Conservation (phyloP, 345 rosid genomes). For the Eucalyptus sp. region DNA sequence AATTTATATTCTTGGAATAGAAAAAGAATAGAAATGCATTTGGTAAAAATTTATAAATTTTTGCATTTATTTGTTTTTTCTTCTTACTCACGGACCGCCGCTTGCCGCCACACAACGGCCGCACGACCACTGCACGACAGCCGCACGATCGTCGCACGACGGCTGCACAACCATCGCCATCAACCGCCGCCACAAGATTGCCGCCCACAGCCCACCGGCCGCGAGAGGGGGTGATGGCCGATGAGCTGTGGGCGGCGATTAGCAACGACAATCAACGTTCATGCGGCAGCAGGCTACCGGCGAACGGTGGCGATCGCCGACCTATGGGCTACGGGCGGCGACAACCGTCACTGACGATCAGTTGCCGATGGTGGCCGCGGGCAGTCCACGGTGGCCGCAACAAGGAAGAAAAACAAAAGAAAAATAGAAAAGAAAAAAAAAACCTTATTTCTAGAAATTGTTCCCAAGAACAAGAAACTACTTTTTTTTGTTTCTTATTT, state of each 20-base stretch:
- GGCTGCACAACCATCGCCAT: rapidly evolving
- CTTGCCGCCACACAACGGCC: rapidly evolving
- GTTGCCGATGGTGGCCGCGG: rapidly evolving
- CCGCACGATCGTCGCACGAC: rapidly evolving
- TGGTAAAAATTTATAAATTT: no score
- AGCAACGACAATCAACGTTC: rapidly evolving
- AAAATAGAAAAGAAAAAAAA: no score
- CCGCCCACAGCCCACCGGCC: rapidly evolving
- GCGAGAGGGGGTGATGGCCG: rapidly evolving
- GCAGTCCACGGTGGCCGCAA: rapidly evolving
- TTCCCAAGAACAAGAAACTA: rapidly evolving
- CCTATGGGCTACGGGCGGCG: rapidly evolving
- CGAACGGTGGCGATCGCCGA: rapidly evolving
- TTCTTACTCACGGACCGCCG: rapidly evolving
- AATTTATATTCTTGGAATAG: no score
- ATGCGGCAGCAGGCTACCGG: rapidly evolving
- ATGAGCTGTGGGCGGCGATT: rapidly evolving
- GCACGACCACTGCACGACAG: no score
- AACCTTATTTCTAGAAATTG: no score
- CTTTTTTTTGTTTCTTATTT: no score
- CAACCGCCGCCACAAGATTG: rapidly evolving
- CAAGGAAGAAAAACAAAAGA: no score
- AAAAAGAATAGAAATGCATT: no score
- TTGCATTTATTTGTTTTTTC: no score
- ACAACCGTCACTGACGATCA: rapidly evolving